Conservation (phyloP, 2,329 filamentous ascomycete genomes). For the Fusarium algeriense region DNA sequence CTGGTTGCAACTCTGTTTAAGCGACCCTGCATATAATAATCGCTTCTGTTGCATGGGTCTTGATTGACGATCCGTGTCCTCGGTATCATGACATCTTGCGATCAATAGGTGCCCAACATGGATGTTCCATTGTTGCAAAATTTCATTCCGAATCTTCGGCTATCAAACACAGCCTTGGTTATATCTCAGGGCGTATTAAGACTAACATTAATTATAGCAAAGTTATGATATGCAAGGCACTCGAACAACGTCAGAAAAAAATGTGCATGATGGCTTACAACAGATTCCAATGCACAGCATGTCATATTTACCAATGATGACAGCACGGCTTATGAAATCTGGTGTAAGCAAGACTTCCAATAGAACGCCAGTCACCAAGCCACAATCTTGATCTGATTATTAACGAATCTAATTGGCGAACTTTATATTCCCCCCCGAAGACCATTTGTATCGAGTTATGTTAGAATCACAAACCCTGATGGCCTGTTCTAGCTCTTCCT, state of each 20-base stretch:
- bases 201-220: too few species aligned
- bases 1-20: not conserved
- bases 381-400: not conserved
- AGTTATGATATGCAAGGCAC: not conserved
- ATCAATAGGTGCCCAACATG: too few species aligned
- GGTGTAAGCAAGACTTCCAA: not conserved
- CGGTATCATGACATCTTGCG: not conserved
- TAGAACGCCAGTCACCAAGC: not conserved
- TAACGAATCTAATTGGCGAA: not conserved
- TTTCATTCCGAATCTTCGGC: not conserved
- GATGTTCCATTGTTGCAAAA: not conserved
- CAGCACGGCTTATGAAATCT: not conserved
- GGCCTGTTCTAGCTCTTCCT: not conserved
- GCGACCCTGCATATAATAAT: conserved; percentile 11
- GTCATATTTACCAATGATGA: not conserved
- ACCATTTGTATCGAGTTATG: not conserved
- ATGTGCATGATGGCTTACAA: not conserved
- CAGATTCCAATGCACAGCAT: not conserved
- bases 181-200: too few species aligned
- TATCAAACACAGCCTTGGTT: not conserved
- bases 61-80: conserved; percentile 1
- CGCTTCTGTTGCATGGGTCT: not conserved
- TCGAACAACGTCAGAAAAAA: not conserved
- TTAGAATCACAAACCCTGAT: conserved; percentile 12
- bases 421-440: not conserved